These are phyloP conservation scores for Baorangia bicolor DNA, from an alignment of 768 basidiomycete genomes.

Conservation along the genomic window DNA sequence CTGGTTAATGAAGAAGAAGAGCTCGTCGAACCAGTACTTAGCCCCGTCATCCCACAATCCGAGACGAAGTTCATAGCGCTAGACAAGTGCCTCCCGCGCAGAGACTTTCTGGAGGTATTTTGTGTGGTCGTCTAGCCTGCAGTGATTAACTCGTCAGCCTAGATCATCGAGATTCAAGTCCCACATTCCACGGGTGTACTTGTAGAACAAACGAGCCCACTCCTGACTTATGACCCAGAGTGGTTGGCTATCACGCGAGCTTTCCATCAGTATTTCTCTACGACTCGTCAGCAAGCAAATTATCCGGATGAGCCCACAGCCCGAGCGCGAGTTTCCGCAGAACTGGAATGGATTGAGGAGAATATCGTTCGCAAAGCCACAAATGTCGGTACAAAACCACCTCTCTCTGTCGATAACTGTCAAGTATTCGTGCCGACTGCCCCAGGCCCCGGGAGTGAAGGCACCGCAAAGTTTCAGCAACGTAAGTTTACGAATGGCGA, in stretches of 20 bases:
- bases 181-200: constrained; percentile 8
- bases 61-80: constrained; percentile 84
- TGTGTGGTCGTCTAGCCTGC: background rate
- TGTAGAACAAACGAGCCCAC: constrained; percentile 25
- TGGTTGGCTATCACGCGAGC: constrained; percentile 95
- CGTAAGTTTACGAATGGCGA: constrained; percentile 32
- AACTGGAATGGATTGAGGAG: constrained; percentile 64
- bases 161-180: constrained; percentile 70
- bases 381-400: background rate
- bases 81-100: constrained; percentile 80
- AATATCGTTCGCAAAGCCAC: constrained; percentile 42
- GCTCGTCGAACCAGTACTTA: constrained; percentile 36
- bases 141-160: constrained; percentile 1
- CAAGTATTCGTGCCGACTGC: constrained; percentile 73
- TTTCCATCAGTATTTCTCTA: constrained; percentile 76
- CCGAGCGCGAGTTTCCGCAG: constrained; percentile 53
- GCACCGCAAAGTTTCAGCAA: constrained; percentile 37
- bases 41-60: constrained; percentile 20
- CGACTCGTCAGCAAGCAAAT: constrained; percentile 42
- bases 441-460: constrained; percentile 47
- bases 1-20: constrained; percentile 50
- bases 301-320: constrained; percentile 60
- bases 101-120: constrained; percentile 78
- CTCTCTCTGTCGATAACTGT: constrained; percentile 44
- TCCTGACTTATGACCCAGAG: constrained; percentile 75